Conservation (phyloP, 805 yeast genomes). For the Sporopachydermia lactativora region DNA sequence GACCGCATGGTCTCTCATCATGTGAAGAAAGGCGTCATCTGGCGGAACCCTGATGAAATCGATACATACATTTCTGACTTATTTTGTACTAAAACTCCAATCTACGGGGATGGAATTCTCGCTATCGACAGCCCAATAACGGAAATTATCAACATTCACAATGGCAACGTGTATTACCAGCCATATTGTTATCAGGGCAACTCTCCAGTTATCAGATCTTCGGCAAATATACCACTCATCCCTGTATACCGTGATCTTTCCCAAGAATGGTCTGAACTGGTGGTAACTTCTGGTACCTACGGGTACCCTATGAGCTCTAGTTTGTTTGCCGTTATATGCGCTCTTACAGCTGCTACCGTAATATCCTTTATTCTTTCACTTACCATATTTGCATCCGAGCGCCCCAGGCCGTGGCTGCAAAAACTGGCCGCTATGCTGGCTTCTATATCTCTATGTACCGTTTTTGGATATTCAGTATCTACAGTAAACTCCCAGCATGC, state of each 20-base stretch:
- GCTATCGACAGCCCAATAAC: neutral
- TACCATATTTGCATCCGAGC: conserved; percentile 47
- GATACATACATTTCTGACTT: neutral
- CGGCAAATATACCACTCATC: conserved; percentile 12
- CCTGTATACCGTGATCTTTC: conserved; percentile 24
- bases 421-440: conserved; percentile 36
- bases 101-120: neutral
- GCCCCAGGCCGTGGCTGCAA: conserved; percentile 36
- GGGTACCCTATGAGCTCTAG: conserved; percentile 38
- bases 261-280: conserved; percentile 35
- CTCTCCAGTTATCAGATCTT: conserved; percentile 24
- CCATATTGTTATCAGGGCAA: conserved; percentile 21
- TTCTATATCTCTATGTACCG: conserved; percentile 37
- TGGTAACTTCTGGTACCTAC: conserved; percentile 16
- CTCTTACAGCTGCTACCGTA: conserved; percentile 50
- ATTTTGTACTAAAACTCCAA: neutral
- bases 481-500: conserved; percentile 33
- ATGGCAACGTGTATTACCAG: conserved; percentile 11
- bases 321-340: conserved; percentile 46
- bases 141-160: neutral
- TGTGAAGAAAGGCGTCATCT: no score
- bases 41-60: conserved; percentile 6
- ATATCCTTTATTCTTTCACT: conserved; percentile 42
- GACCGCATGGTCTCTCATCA: no score
- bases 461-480: conserved; percentile 33